A percentile compares a stretch with the other conserved stretches of the same genome.
phyloP scores from a whole-genome alignment of 2,329 filamentous ascomycete genomes.

The Neocatenulostroma microsporum region DNA sequence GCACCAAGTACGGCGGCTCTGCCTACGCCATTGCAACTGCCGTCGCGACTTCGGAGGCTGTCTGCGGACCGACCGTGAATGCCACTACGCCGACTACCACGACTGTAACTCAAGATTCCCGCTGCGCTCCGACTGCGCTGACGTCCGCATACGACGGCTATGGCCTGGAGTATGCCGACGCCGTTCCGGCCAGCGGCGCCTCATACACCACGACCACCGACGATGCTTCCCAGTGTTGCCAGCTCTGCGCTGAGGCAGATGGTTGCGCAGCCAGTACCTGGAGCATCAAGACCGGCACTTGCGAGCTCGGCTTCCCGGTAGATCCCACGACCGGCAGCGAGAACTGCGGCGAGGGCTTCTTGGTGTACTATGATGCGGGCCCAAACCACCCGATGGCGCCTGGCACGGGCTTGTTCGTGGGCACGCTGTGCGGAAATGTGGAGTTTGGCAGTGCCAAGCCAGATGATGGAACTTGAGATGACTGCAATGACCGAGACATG shows the following conservation, averaged over 20 bases:
- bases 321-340: constrained; percentile 17
- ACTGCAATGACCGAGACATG: background rate
- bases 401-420: constrained; percentile 24
- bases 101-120: constrained; percentile 23
- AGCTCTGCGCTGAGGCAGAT: constrained; percentile 24
- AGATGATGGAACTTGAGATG: constrained; percentile 26
- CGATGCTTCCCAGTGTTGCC: constrained; percentile 25
- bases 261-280: constrained; percentile 24
- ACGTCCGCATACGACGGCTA: constrained; percentile 20
- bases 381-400: constrained; percentile 26
- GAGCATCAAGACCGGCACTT: constrained; percentile 22
- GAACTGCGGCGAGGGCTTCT: constrained; percentile 23
- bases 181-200: constrained; percentile 20
- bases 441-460: constrained; percentile 20
- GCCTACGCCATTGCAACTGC: constrained; percentile 25
- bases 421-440: constrained; percentile 22
- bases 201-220: constrained; percentile 21
- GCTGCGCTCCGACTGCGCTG: constrained; percentile 26
- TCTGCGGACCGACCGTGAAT: constrained; percentile 17
- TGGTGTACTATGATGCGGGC: constrained; percentile 24
- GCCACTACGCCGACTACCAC: constrained; percentile 14
- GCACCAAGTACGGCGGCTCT: constrained; percentile 22
- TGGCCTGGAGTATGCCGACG: constrained; percentile 21
- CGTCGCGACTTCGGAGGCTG: constrained; percentile 14
- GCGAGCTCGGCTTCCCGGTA: constrained; percentile 24